Percentiles rank a stretch among this genome's conserved stretches.
phyloP scores from a whole-genome alignment of 2,329 filamentous ascomycete genomes.

The Dactylonectria macrodidyma region DNA sequence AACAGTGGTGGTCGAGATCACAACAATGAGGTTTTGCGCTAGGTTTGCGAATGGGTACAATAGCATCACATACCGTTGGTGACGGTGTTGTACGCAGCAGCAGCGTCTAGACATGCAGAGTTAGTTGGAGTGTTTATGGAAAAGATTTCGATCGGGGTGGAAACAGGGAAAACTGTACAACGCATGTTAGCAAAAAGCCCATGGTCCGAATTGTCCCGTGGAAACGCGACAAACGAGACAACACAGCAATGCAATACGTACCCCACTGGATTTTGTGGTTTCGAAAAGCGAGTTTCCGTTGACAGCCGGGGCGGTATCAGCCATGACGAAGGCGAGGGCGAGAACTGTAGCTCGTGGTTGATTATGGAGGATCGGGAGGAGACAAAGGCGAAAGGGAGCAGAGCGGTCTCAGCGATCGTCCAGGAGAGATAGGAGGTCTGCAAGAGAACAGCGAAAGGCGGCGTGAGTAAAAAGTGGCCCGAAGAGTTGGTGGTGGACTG shows the following conservation, averaged over 20 bases:
- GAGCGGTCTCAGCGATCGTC: neutral
- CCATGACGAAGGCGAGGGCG: constrained; percentile 31
- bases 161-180: constrained; percentile 29
- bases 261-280: constrained; percentile 69
- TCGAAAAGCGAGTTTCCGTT: constrained; percentile 64
- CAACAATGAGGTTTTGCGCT: neutral
- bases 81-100: constrained; percentile 64
- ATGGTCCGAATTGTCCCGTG: constrained; percentile 33
- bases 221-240: constrained; percentile 18
- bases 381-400: constrained; percentile 3
- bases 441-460: constrained; percentile 39
- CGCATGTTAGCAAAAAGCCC: constrained; percentile 39
- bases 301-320: constrained; percentile 53
- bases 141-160: constrained; percentile 21
- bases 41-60: neutral
- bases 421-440: constrained; percentile 27
- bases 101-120: constrained; percentile 58
- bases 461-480: constrained; percentile 48
- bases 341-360: neutral
- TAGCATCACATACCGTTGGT: constrained; percentile 60
- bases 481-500: constrained; percentile 36
- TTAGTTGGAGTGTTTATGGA: constrained; percentile 47
- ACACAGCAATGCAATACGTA: constrained; percentile 49
- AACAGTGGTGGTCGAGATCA: constrained; percentile 11
- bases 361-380: constrained; percentile 10